These are phyloP conservation scores for Picochlorum costavermella DNA, from an alignment of 139 green algal species.

Conservation along the genomic window DNA sequence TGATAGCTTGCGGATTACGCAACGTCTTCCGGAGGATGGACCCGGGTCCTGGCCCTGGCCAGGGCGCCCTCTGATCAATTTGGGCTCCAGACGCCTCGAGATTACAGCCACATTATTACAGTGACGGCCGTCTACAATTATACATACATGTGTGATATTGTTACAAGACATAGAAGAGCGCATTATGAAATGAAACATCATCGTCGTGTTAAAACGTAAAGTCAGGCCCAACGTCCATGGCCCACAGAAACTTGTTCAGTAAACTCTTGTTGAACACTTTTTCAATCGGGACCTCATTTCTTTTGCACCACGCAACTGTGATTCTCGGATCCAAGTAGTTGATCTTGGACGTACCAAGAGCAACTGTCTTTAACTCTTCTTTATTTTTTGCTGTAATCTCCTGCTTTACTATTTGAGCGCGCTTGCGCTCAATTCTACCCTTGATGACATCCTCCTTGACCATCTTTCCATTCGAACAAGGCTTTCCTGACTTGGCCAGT, in stretches of 20 bases:
- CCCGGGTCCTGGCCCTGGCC: too few species aligned
- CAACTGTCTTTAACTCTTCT: constrained; percentile 95
- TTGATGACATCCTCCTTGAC: constrained; percentile 32
- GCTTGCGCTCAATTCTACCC: constrained; percentile 41
- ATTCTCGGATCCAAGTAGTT: constrained; percentile 99
- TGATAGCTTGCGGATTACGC: too few species aligned
- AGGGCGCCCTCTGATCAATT: too few species aligned
- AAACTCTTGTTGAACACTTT: constrained; percentile 97
- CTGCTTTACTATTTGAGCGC: constrained; percentile 53
- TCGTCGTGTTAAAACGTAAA: constrained; percentile 66
- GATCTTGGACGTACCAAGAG: constrained; percentile 97
- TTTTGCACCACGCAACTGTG: constrained; percentile 90
- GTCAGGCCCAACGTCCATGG: constrained; percentile 77
- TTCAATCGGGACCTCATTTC: constrained; percentile 83
- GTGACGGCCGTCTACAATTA: too few species aligned
- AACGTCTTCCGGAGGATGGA: too few species aligned
- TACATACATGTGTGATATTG: too few species aligned
- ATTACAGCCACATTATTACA: too few species aligned
- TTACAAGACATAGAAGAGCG: too few species aligned
- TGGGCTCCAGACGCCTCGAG: too few species aligned
- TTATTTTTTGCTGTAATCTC: constrained; percentile 50
- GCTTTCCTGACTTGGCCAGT: constrained; percentile 44
- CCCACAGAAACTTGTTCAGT: constrained; percentile 94
- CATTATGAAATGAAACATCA: too few species aligned
- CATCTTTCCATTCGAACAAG: constrained; percentile 32